Conservation (phyloP, 768 basidiomycete genomes). For the Daedaleopsis nitida region DNA sequence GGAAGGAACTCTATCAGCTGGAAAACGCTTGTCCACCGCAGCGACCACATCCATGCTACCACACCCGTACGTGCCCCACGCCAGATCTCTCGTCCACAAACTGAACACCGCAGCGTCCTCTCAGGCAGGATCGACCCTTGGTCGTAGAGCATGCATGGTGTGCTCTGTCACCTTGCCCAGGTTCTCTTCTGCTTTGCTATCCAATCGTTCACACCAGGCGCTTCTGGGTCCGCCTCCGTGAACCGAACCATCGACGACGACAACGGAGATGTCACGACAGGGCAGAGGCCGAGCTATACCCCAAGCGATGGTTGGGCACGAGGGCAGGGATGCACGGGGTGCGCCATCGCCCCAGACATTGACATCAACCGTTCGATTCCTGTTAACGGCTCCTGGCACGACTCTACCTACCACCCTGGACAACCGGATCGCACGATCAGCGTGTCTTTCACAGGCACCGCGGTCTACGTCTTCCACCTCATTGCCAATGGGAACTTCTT, state of each 20-base stretch:
- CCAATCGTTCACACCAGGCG: background rate
- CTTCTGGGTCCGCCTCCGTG: background rate
- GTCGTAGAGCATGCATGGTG: background rate
- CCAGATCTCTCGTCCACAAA: background rate
- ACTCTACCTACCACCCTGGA: conserved; percentile 9
- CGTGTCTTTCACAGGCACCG: background rate
- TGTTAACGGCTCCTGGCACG: conserved; percentile 23
- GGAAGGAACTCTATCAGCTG: background rate
- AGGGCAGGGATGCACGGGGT: conserved; percentile 10
- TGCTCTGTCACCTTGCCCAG: background rate
- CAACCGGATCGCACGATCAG: background rate
- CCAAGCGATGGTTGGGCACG: conserved; percentile 10
- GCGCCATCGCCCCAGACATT: conserved; percentile 6
- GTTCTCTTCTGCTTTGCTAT: background rate
- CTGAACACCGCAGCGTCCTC: background rate
- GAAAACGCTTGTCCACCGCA: background rate
- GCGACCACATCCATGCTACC: background rate
- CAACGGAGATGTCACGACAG: conserved; percentile 17
- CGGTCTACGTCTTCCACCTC: background rate
- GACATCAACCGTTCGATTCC: conserved; percentile 2
- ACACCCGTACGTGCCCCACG: background rate
- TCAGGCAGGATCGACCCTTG: background rate
- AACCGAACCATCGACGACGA: conserved; percentile 23
- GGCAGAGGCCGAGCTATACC: conserved; percentile 6
- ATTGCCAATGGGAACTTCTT: background rate